A percentile compares a stretch with the other conserved stretches of the same genome.
phyloP scores from a whole-genome alignment of 805 yeast genomes.

The Nakazawaea peltata region DNA sequence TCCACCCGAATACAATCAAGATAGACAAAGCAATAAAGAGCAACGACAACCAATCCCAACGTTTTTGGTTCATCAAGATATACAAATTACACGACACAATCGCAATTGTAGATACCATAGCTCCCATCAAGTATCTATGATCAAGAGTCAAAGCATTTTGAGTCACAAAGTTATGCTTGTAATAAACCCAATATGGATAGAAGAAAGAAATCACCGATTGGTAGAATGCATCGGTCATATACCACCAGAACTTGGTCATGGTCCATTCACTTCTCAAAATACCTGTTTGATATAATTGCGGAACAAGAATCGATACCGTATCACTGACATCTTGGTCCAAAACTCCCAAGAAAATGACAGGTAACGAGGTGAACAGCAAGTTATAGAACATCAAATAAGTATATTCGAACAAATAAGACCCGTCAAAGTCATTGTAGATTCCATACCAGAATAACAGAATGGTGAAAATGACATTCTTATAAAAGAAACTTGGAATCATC shows the following conservation, averaged over 20 bases:
- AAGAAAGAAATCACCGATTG: conserved; percentile 65
- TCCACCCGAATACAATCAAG: conserved; percentile 61
- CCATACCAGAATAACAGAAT: conserved; percentile 75
- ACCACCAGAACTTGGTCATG: conserved; percentile 47
- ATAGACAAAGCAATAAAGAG: conserved; percentile 46
- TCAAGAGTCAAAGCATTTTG: conserved; percentile 46
- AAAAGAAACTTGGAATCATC: conserved; percentile 73
- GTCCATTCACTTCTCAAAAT: conserved; percentile 59
- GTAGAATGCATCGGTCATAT: conserved; percentile 63
- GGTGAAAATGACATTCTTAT: conserved; percentile 69
- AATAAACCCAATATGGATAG: conserved; percentile 55
- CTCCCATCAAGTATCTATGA: conserved; percentile 69
- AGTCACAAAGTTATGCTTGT: conserved; percentile 32
- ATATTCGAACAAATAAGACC: conserved; percentile 69
- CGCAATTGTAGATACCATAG: conserved; percentile 49
- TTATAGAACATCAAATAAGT: conserved; percentile 74
- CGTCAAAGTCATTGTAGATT: conserved; percentile 60
- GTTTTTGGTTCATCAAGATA: conserved; percentile 56
- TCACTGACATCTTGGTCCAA: conserved; percentile 73
- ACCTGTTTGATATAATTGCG: conserved; percentile 64
- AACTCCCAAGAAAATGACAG: conserved; percentile 65
- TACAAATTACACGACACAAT: conserved; percentile 60
- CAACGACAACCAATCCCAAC: conserved; percentile 73
- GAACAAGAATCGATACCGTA: conserved; percentile 55
- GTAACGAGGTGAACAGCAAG: conserved; percentile 73